Percentiles rank a stretch among this genome's conserved stretches.
These are phyloP conservation scores for Hypoxylon lienhwacheense DNA, from an alignment of 495 filamentous ascomycete species.

Conservation along the genomic window DNA sequence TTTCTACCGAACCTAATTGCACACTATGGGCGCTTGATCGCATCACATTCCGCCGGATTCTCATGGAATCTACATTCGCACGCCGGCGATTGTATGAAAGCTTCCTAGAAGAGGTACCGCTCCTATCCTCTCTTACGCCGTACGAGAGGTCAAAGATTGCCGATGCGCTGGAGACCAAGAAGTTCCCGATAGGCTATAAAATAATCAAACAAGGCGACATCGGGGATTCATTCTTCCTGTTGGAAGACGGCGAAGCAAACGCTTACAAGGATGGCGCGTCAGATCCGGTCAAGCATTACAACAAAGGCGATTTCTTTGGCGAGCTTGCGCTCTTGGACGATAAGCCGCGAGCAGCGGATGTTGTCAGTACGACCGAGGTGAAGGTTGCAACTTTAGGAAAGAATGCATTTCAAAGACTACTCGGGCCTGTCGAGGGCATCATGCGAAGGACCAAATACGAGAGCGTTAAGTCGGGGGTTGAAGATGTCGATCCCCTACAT, in stretches of 20 bases:
- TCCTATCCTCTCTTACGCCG: conserved; percentile 79
- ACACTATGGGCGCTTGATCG: conserved; percentile 94
- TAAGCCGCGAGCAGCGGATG: conserved; percentile 87
- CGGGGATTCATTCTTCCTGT: conserved; percentile 87
- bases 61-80: conserved; percentile 98
- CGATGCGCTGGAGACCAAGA: conserved; percentile 88
- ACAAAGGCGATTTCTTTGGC: conserved; percentile 95
- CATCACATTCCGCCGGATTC: conserved; percentile 93
- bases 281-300: conserved; percentile 72
- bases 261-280: conserved; percentile 69
- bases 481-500: conserved; percentile 57
- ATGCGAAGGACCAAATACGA: conserved; percentile 75
- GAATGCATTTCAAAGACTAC: conserved; percentile 87
- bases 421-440: conserved; percentile 92
- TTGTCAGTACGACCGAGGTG: conserved; percentile 77
- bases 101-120: conserved; percentile 93
- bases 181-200: conserved; percentile 73
- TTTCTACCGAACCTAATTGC: conserved; percentile 75
- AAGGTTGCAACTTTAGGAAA: conserved; percentile 95
- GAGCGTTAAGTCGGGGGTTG: conserved; percentile 54
- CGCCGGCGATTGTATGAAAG: conserved; percentile 94
- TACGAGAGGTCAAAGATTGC: conserved; percentile 97
- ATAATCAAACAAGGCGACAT: conserved; percentile 93
- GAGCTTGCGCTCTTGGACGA: conserved; percentile 93
- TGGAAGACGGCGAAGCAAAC: conserved; percentile 87